Evolutionary conservation across 2,329 filamentous ascomycete species (phyloP).

Genomic region (Cladosporium sphaerospermum): DNA sequence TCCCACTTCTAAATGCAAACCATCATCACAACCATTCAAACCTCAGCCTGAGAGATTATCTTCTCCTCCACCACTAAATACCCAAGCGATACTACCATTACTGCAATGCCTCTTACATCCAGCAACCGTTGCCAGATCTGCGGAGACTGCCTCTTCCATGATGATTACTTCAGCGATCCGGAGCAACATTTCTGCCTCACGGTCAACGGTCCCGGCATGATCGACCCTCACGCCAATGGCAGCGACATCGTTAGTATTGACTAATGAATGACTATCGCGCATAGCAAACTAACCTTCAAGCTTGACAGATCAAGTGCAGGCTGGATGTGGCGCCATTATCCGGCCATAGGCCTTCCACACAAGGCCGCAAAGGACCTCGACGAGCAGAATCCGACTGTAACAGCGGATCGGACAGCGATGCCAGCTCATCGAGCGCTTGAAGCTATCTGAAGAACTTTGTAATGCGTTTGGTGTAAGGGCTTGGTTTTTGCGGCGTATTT

Average conservation of each 20-base stretch:
- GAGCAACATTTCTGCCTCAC: constrained; percentile 3
- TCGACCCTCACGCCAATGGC: not conserved
- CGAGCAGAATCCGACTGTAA: constrained; percentile 1
- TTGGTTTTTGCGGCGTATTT: too few species aligned
- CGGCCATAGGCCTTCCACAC: too few species aligned
- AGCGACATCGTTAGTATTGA: not conserved
- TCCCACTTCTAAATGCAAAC: too few species aligned
- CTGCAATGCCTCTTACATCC: not conserved
- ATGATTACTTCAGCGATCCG: constrained; percentile 20
- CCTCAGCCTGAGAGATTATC: too few species aligned
- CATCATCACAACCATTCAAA: not conserved
- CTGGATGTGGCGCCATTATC: not conserved
- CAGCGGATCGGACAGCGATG: not conserved
- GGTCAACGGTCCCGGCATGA: constrained; percentile 6
- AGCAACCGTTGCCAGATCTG: constrained; percentile 17
- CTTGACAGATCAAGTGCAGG: not conserved
- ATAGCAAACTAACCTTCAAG: not conserved
- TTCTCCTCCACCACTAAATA: too few species aligned
- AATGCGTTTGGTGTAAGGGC: too few species aligned
- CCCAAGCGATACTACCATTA: too few species aligned
- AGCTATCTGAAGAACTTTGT: not conserved
- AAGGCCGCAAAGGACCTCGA: not conserved
- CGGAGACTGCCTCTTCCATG: constrained; percentile 16
- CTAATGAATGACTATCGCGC: not conserved
- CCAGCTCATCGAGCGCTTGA: not conserved